Base-by-base conservation (phyloP, 768 basidiomycete genomes). In the Leccinum pellstonianum region DNA sequence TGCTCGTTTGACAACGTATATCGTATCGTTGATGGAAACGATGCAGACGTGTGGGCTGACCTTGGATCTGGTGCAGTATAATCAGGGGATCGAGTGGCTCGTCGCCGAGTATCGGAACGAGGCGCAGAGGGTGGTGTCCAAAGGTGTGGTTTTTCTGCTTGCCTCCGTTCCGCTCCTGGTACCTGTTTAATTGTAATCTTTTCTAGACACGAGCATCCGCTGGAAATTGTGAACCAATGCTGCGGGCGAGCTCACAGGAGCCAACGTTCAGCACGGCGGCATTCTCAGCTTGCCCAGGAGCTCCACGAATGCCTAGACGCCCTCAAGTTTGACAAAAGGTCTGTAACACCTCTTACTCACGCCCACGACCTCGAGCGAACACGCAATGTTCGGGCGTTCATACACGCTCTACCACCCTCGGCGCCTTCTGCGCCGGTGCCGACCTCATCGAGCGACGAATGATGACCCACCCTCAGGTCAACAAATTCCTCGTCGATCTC, bases 371-470 rank as follows among this genome's bases (percentile, higher is more conserved):
- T 33, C 49, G 15, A 29, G 19, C 53, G 21, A 21, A 48, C 5
- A 60, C 46, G 46, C 62, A 93, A 89, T 57, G 79, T 88, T 54
- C 88, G 93, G 58, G 85, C 89, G 0, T 81, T 98, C 59, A 86
- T 98, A 71, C 96, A n/a, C 84, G 87, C 55, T 95, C 95, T 5
- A 83, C 90, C 1, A 82, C 86, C 0, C 65, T 79, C n/a, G 86
- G 86, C 23, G 80, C 90, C 3, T 98, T 97, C 75, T 98, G 95
- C 70, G 87, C 95, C 17, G 95, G 95, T 10, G 95, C 95, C 8
- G 95, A 98, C 73, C 84, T 98, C 50, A 79, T 79, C 53, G 95
- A 98, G 70, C 80, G 95, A 56, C 84, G 86, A 17, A 82, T 82
- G 2, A 97, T 98, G 95, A 77, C 86, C 11, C 81, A 84, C 23